Percentiles rank a stretch among this genome's conserved stretches.
Conservation (phyloP, 257 asterid genomes). For the Eustoma russellianum region DNA sequence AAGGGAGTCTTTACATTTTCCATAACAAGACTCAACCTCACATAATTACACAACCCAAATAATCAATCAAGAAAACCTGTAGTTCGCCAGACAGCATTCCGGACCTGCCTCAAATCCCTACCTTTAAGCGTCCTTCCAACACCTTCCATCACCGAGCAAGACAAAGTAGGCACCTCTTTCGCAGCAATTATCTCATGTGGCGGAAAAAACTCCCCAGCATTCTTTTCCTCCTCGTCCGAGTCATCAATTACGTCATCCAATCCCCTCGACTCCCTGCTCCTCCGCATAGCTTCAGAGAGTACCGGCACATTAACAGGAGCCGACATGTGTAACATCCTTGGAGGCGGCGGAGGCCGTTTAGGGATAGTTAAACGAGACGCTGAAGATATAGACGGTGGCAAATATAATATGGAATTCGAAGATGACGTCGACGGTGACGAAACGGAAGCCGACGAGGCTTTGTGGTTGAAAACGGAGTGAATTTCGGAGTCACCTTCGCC, state of each 20-base stretch:
- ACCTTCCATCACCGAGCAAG: slow-evolving; percentile 68
- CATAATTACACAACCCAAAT: slow-evolving; percentile 1
- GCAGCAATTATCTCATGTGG: slow-evolving; percentile 60
- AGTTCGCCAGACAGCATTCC: slow-evolving; percentile 53
- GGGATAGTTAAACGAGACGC: slow-evolving; percentile 26
- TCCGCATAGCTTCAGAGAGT: slow-evolving; percentile 29
- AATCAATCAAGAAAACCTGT: slow-evolving; percentile 58
- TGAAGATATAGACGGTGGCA: slow-evolving; percentile 33
- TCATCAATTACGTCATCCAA: slow-evolving; percentile 32
- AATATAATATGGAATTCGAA: slow-evolving; percentile 7
- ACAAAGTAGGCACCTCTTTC: slow-evolving; percentile 37
- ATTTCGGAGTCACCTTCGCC: slow-evolving; percentile 15
- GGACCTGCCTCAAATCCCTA: slow-evolving; percentile 69
- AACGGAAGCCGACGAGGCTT: slow-evolving; percentile 25
- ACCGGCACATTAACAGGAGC: slow-evolving; percentile 68
- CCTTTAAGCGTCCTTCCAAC: slow-evolving; percentile 73
- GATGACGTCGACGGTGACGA: slow-evolving; percentile 1
- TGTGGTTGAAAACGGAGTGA: slow-evolving; percentile 51
- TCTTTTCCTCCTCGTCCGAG: slow-evolving; percentile 25
- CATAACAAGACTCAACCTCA: slow-evolving; percentile 6
- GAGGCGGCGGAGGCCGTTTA: slow-evolving; percentile 30
- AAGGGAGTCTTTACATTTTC: background rate
- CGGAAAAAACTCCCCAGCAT: slow-evolving; percentile 27
- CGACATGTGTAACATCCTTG: slow-evolving; percentile 29
- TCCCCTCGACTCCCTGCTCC: slow-evolving; percentile 20